Evolutionary conservation across 331 rosid genomes (phyloP).

Genomic region (Prunus yedoensis): DNA sequence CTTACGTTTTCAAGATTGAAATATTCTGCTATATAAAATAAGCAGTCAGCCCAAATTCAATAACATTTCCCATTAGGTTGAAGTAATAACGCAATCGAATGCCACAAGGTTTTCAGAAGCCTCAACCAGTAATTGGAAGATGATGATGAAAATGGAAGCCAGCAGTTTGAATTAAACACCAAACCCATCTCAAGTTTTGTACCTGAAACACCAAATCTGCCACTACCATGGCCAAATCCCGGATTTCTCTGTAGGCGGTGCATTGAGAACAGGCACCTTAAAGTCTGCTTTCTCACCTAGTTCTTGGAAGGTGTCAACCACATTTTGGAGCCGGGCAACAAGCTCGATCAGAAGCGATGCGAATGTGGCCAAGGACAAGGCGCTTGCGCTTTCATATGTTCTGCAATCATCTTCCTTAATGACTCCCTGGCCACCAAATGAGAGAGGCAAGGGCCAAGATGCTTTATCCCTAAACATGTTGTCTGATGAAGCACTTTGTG

Average conservation of each 20-base stretch:
- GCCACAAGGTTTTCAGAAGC: neutral
- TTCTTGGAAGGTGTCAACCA: constrained; percentile 21
- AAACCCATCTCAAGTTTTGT: too few species aligned
- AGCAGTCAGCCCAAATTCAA: neutral
- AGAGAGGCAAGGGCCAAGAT: constrained; percentile 14
- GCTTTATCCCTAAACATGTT: neutral
- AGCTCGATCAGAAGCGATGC: constrained; percentile 27
- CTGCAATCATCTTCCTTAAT: neutral
- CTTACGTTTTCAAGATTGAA: too few species aligned
- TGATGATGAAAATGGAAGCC: too few species aligned
- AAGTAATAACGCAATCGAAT: neutral
- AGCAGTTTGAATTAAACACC: too few species aligned
- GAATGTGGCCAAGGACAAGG: constrained; percentile 31
- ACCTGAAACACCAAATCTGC: neutral
- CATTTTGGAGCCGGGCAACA: constrained; percentile 34
- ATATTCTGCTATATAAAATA: too few species aligned
- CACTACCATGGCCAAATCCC: neutral
- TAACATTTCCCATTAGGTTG: neutral
- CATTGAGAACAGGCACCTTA: neutral
- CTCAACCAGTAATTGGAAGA: too few species aligned
- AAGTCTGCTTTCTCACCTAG: constrained; percentile 29
- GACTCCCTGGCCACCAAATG: neutral
- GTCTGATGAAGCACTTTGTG: neutral
- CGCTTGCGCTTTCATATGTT: constrained; percentile 31
- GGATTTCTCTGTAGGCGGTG: neutral